A percentile compares a stretch with the other conserved stretches of the same genome.
Conservation (phyloP, 257 asterid genomes). For the Solanum chmielewskii region DNA sequence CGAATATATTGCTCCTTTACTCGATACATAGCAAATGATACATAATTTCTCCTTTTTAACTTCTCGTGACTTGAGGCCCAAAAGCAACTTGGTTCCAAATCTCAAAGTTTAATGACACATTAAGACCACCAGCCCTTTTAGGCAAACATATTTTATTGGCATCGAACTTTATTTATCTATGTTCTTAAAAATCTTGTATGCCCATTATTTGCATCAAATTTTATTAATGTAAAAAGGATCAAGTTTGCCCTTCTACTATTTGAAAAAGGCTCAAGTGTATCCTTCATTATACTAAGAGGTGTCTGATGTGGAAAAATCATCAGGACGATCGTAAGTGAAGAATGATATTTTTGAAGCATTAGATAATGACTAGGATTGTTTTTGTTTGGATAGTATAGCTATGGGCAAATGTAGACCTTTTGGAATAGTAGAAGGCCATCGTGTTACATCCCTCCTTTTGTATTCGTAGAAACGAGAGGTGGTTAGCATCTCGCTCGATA, state of each 20-base stretch:
- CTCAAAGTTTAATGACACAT: neutral
- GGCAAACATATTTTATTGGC: neutral
- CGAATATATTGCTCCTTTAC: too few relatives aligned
- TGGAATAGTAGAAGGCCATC: neutral
- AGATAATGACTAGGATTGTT: neutral
- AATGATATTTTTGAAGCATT: neutral
- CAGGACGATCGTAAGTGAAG: fast-evolving
- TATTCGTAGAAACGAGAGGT: neutral
- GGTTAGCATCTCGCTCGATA: neutral
- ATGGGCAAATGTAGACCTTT: too few relatives aligned
- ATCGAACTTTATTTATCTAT: neutral
- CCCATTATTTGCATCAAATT: neutral
- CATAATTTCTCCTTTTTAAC: neutral
- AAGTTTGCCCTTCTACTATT: neutral
- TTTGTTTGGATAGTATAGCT: neutral
- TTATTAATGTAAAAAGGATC: neutral
- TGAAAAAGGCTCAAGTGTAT: neutral
- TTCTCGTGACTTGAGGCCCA: neutral
- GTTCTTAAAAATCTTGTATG: neutral
- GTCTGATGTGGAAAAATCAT: too few relatives aligned
- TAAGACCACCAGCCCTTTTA: neutral
- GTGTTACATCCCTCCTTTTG: neutral
- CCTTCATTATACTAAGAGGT: neutral
- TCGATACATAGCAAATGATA: too few relatives aligned
- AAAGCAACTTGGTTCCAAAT: neutral